A percentile compares a stretch with the other conserved stretches of the same genome.
These are phyloP conservation scores for Fusarium sp. DNA, from an alignment of 2,329 filamentous ascomycete genomes.

Conservation along the genomic window DNA sequence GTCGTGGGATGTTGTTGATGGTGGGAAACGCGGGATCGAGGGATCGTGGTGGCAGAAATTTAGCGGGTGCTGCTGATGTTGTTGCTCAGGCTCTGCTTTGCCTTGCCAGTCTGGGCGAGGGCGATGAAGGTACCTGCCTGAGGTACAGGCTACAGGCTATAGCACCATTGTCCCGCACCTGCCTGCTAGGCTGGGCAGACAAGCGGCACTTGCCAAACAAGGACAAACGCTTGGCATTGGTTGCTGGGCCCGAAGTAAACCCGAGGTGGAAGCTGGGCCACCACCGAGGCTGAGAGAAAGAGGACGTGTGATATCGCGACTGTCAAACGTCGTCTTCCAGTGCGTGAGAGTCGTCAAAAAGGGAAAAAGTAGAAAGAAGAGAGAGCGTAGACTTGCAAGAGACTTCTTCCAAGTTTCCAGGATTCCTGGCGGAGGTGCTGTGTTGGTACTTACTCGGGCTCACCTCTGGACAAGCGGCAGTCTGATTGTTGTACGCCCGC, in stretches of 20 bases:
- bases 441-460: slow-evolving; percentile 32
- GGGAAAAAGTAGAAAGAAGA: neutral
- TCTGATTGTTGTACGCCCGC: slow-evolving; percentile 29
- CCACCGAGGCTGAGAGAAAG: slow-evolving; percentile 31
- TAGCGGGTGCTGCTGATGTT: slow-evolving; percentile 45
- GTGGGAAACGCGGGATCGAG: slow-evolving; percentile 41
- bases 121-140: slow-evolving; percentile 35
- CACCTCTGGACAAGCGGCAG: slow-evolving; percentile 14
- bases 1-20: slow-evolving; percentile 42
- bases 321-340: slow-evolving; percentile 9
- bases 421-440: slow-evolving; percentile 20
- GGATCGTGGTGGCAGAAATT: slow-evolving; percentile 45
- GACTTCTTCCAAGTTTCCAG: slow-evolving; percentile 36
- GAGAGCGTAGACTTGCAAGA: slow-evolving; percentile 7
- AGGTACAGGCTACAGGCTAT: slow-evolving; percentile 7
- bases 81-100: slow-evolving; percentile 38
- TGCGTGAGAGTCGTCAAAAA: neutral
- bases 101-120: slow-evolving; percentile 15
- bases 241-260: slow-evolving; percentile 38
- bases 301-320: slow-evolving; percentile 17
- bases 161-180: neutral
- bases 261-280: slow-evolving; percentile 37
- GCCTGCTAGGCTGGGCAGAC: neutral
- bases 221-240: slow-evolving; percentile 22
- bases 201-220: neutral